Conservation (phyloP, 352 stramenopile species). For the Phytophthora parvispora region DNA sequence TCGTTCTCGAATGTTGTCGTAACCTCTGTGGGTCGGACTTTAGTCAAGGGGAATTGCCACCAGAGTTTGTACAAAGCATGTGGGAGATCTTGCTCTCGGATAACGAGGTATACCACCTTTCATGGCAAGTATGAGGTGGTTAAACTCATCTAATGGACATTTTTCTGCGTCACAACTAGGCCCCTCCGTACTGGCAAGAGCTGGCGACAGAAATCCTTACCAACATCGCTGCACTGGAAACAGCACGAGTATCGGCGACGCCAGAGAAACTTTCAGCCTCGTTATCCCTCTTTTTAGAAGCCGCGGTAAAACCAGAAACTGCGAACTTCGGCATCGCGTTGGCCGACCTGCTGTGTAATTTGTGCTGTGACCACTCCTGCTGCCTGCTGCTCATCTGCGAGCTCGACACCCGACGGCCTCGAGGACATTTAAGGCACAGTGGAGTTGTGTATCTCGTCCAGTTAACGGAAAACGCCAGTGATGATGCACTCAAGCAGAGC, state of each 20-base stretch:
- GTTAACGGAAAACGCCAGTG: conserved; percentile 45
- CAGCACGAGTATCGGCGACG: conserved; percentile 22
- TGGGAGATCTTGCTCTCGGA: conserved; percentile 40
- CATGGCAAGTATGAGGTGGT: background rate
- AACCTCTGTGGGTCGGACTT: conserved; percentile 56
- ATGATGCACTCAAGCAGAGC: conserved; percentile 61
- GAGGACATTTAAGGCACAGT: conserved; percentile 47
- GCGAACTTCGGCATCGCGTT: conserved; percentile 49
- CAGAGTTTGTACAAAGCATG: conserved; percentile 27
- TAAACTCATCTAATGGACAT: background rate
- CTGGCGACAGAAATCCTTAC: conserved; percentile 51
- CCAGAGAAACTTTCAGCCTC: conserved; percentile 37
- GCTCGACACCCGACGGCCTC: conserved; percentile 67
- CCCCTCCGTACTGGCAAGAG: conserved; percentile 24
- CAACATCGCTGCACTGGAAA: conserved; percentile 41
- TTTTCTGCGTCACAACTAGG: background rate
- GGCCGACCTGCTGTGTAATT: conserved; percentile 69
- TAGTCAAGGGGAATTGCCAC: conserved; percentile 14
- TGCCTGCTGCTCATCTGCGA: conserved; percentile 77
- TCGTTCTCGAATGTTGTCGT: conserved; percentile 55
- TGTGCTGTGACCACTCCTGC: conserved; percentile 53
- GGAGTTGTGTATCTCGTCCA: conserved; percentile 70
- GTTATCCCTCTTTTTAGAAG: conserved; percentile 50
- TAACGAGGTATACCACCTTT: conserved; percentile 6
- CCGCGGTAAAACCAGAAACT: background rate